Conservation (phyloP, 2,329 filamentous ascomycete genomes). For the Orbilia oligospora region DNA sequence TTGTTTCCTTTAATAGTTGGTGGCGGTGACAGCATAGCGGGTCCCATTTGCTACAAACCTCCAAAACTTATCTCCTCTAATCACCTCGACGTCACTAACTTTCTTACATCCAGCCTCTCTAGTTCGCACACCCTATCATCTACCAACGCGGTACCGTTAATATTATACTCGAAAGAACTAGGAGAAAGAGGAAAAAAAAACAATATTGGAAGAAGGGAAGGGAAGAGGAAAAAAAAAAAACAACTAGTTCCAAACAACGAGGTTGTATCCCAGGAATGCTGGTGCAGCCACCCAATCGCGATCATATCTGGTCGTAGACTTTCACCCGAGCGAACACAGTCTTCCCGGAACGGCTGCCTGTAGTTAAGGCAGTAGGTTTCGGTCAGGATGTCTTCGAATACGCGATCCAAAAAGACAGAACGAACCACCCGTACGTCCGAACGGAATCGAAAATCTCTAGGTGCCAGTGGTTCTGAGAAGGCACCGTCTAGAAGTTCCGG, state of each 20-base stretch:
- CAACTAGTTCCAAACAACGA: conserved; percentile 11
- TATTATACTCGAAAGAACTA: conserved; percentile 4
- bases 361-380: conserved; percentile 4
- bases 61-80: neutral
- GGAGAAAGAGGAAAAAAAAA: neutral
- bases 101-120: neutral
- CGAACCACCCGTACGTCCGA: conserved; percentile 60
- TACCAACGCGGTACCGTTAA: conserved; percentile 16
- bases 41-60: conserved; percentile 38
- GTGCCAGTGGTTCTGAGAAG: conserved; percentile 45
- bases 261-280: conserved; percentile 58
- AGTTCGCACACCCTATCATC: neutral
- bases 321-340: conserved; percentile 18
- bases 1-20: conserved; percentile 48
- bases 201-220: neutral
- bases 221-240: neutral
- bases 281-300: conserved; percentile 60
- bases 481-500: conserved; percentile 50
- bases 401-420: conserved; percentile 59
- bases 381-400: conserved; percentile 57
- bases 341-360: conserved; percentile 20
- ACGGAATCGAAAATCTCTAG: conserved; percentile 56
- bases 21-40: conserved; percentile 56
- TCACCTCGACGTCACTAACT: conserved; percentile 21
- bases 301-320: conserved; percentile 59